phyloP scores from a whole-genome alignment of 2,329 filamentous ascomycete genomes.

The Aspergillus sp. region DNA sequence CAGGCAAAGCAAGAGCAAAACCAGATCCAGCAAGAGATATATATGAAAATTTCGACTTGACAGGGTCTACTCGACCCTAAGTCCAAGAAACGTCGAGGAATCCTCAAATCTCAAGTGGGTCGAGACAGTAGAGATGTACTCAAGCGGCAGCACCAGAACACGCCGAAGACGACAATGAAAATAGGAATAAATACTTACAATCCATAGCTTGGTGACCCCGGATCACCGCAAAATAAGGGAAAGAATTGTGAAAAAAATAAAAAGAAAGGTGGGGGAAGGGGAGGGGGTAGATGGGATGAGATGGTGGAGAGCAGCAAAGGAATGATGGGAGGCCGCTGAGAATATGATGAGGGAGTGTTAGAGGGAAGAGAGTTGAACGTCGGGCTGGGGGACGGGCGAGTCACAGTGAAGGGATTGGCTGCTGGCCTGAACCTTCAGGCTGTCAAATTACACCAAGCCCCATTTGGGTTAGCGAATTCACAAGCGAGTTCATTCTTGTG shows the following conservation, averaged over 20 bases:
- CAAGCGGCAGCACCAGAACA: conserved; percentile 34
- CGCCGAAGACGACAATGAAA: conserved; percentile 26
- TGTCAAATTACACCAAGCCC: conserved; percentile 12
- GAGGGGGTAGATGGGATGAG: conserved; percentile 21
- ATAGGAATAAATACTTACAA: conserved; percentile 53
- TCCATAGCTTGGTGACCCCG: conserved; percentile 58
- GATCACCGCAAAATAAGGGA: conserved; percentile 31
- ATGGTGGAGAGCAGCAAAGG: conserved; percentile 35
- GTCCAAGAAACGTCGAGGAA: conserved; percentile 19
- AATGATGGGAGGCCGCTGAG: conserved; percentile 30
- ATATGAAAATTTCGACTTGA: conserved; percentile 17
- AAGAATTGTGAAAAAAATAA: conserved; percentile 34
- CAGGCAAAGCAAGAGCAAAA: conserved; percentile 22
- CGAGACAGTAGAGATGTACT: conserved; percentile 41
- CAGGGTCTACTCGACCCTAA: conserved; percentile 16
- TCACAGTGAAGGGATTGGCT: conserved; percentile 27
- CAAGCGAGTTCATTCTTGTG: conserved; percentile 24
- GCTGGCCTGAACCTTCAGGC: conserved; percentile 31
- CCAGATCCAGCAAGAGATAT: conserved; percentile 19
- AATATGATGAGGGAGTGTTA: conserved; percentile 36
- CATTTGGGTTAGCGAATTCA: conserved; percentile 9
- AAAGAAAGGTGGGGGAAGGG: conserved; percentile 17
- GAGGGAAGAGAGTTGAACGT: conserved; percentile 36
- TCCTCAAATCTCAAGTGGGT: conserved; percentile 37
- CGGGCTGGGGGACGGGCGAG: conserved; percentile 25